Conservation (phyloP, 441 rosid genomes). For the Mallotus japonicus region DNA sequence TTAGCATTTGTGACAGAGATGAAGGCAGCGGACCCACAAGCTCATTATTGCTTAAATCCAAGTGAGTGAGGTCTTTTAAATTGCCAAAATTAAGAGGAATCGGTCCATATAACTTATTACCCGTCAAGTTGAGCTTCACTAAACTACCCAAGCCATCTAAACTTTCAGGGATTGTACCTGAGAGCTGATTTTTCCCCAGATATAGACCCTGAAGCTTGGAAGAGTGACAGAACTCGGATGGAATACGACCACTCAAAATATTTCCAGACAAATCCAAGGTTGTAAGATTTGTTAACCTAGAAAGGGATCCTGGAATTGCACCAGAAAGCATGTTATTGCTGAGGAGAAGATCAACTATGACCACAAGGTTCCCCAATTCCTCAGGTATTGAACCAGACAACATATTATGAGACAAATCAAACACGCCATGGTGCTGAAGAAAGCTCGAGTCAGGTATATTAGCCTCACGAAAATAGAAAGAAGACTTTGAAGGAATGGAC, state of each 20-base stretch:
- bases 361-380: slow-evolving; percentile 63
- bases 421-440: slow-evolving; percentile 81
- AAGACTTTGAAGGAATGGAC: slow-evolving; percentile 53
- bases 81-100: slow-evolving; percentile 66
- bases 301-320: slow-evolving; percentile 63
- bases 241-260: slow-evolving; percentile 56
- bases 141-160: slow-evolving; percentile 59
- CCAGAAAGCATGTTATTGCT: slow-evolving; percentile 71
- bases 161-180: slow-evolving; percentile 67
- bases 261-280: slow-evolving; percentile 77
- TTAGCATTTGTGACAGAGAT: slow-evolving; percentile 56
- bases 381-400: slow-evolving; percentile 70
- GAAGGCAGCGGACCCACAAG: slow-evolving; percentile 66
- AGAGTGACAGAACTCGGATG: slow-evolving; percentile 51
- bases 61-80: slow-evolving; percentile 69
- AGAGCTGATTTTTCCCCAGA: slow-evolving; percentile 70
- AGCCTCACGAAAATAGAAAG: slow-evolving; percentile 58
- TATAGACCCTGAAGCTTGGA: slow-evolving; percentile 78
- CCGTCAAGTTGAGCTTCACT: slow-evolving; percentile 81
- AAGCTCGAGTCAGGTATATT: slow-evolving; percentile 73
- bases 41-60: slow-evolving; percentile 76
- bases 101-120: slow-evolving; percentile 53
- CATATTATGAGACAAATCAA: slow-evolving; percentile 72
- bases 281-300: slow-evolving; percentile 58
- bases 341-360: slow-evolving; percentile 61